Evolutionary conservation across 2,329 filamentous ascomycete species (phyloP), one percentile per base, ranked within the genome.

Genomic region (Neocatenulostroma microsporum): DNA sequence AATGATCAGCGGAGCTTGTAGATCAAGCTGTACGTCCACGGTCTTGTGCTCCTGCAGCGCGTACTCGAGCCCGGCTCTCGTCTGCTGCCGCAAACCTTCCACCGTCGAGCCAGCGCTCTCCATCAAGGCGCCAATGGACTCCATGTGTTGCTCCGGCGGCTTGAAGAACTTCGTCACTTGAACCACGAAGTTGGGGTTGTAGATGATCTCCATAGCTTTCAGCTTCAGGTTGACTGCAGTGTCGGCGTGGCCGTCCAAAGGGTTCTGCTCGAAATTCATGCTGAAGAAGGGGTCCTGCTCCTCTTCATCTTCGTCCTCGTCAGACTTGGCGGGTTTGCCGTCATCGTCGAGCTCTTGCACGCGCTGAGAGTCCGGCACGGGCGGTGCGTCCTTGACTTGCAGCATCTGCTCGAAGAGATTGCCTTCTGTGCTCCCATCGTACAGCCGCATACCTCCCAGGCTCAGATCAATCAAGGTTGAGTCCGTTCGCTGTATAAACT

Each of bases 11-110:
- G 91, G 91, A 1, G 91, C 91, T 57, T 95, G 88, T 10, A 98
- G 76, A 60, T 98, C 91, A 28, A 99, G 72, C 51, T 96, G 86
- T 11, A 89, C 89, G 52, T 98, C 94, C 57, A 98, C 82, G 2
- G 91, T 96, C 68, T 94, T 96, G 70, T 98, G 91, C 57, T 98
- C 93, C 54, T 95, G 84, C 3, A 99, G 68, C 0, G 91, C 93
- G 62, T 95, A 98, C 61, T 98, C 88, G 21, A 99, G 74, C 18
- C 91, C 89, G 33, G 91, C 89, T 57, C 93, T 77, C 4, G 93
- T 98, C 64, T 98, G 93, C 58, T 96, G 88, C 21, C 93, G 77
- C 40, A 98, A 71, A 6, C 88, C 89, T 62, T 98, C 89, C 0
- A 98, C 89, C 0, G 91, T 98, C 2, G 89, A 89, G 17, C 91